Conservation (phyloP, 1,284 basidiomycete genomes). For the Cryptococcus sp. region DNA sequence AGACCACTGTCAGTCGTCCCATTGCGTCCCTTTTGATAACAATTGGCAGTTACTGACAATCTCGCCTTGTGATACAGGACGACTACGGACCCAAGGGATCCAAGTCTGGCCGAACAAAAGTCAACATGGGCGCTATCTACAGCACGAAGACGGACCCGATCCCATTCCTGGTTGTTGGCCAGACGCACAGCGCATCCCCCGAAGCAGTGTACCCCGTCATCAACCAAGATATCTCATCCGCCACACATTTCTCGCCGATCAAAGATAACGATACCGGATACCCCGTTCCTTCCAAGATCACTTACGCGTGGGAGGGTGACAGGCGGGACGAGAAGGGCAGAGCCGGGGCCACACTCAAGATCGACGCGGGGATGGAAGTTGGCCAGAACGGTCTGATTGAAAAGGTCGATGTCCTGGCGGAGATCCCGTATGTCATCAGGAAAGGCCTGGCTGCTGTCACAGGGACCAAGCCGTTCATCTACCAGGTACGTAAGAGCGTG, state of each 20-base stretch:
- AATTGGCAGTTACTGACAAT: neutral
- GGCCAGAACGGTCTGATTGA: slow-evolving; percentile 79
- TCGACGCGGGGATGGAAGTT: slow-evolving; percentile 61
- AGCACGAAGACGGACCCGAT: slow-evolving; percentile 19
- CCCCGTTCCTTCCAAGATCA: slow-evolving; percentile 68
- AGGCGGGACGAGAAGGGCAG: slow-evolving; percentile 56
- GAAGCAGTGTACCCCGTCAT: slow-evolving; percentile 44
- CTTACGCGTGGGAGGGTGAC: slow-evolving; percentile 80
- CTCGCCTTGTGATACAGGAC: slow-evolving; percentile 48
- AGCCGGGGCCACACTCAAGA: slow-evolving; percentile 62
- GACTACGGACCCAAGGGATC: slow-evolving; percentile 71
- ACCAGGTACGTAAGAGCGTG: slow-evolving; percentile 44
- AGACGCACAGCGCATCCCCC: slow-evolving; percentile 69
- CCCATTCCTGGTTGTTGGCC: slow-evolving; percentile 55
- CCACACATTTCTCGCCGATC: slow-evolving; percentile 66
- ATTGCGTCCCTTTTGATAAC: neutral
- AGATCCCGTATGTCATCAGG: slow-evolving; percentile 80
- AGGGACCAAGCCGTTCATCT: slow-evolving; percentile 59
- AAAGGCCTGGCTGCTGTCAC: slow-evolving; percentile 58
- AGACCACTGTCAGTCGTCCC: slow-evolving; percentile 62
- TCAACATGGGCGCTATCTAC: slow-evolving; percentile 72
- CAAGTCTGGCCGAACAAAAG: slow-evolving; percentile 74
- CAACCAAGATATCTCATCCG: slow-evolving; percentile 68
- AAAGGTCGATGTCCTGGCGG: slow-evolving; percentile 94
- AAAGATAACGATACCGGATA: slow-evolving; percentile 79